phyloP scores from a whole-genome alignment of 1,139 yeast genomes.

The Scheffersomyces parashehatae region DNA sequence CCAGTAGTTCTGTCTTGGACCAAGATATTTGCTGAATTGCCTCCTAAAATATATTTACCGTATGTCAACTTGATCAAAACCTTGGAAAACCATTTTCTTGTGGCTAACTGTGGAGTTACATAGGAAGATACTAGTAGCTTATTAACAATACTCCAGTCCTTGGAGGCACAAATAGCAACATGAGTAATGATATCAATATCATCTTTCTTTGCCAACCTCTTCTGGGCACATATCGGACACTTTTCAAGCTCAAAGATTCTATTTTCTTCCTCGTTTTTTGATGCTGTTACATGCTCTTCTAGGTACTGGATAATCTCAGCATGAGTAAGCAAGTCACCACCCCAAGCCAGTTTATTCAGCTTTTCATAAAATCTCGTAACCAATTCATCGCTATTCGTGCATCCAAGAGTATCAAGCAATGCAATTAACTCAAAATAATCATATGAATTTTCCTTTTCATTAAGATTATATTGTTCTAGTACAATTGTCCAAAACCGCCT shows the following conservation, averaged over 20 bases:
- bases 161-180: constrained; percentile 81
- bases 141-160: constrained; percentile 72
- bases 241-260: constrained; percentile 58
- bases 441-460: constrained; percentile 39
- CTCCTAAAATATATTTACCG: constrained; percentile 85
- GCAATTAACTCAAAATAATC: constrained; percentile 59
- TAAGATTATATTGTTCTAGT: constrained; percentile 53
- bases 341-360: constrained; percentile 47
- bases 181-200: constrained; percentile 78
- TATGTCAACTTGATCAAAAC: constrained; percentile 80
- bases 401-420: constrained; percentile 64
- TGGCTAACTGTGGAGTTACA: constrained; percentile 80
- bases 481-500: constrained; percentile 71
- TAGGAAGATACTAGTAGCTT: constrained; percentile 67
- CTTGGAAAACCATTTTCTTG: constrained; percentile 86
- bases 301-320: constrained; percentile 63
- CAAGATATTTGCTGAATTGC: constrained; percentile 88
- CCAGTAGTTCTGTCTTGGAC: constrained; percentile 94
- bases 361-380: constrained; percentile 46
- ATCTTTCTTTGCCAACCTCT: constrained; percentile 54
- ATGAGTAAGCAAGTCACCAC: constrained; percentile 55
- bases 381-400: constrained; percentile 51
- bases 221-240: constrained; percentile 78
- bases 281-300: constrained; percentile 29
- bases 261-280: constrained; percentile 20